Base-by-base conservation (phyloP, 1,284 basidiomycete genomes). In the Trichosporon sp. region DNA sequence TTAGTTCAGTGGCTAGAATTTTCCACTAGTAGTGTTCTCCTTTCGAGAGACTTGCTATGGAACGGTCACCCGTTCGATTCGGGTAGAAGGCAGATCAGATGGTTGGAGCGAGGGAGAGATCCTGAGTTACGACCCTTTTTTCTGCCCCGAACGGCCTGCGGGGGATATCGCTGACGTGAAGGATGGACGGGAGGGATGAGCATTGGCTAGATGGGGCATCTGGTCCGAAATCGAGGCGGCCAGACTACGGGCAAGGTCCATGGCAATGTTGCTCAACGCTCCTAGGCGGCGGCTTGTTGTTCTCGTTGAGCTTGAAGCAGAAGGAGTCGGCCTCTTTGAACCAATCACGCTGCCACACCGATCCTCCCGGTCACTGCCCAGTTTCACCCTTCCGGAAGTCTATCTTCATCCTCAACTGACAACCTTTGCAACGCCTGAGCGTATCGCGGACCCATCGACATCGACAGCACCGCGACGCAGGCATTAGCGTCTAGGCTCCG, bases 61-160 rank as follows among this genome's bases (percentile, higher is more conserved):
- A 61, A 61, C 56, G 56, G 32, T 61, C 56, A 61, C 56, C 56
- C 56, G 56, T 61, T 61, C 56, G 56, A 61, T 61, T 61, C 56
- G 56, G 56, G 32, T 61, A 61, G 56, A 61, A 61, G 56, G 31
- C 56, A 61, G 8, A 10, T 4, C 35, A 10, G 35, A 10, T 37
- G 35, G 35, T 37, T 11, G 7, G 21, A 59, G 54, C 54, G 26
- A 14, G 14, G 56, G 56, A 31, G 56, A 61, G 32, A 35, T 31
- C 56, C 56, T 14, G 56, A 61, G 56, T 32, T 14, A 1, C 56
- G 5, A 61, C 32, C 56, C 56, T 14, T 61, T 61, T 31, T 14
- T 31, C 54, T 56, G 10, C 21, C 12, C 54, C 54, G 5, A 6
- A 48, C 11, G 38, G 38, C 8, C 1, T 2, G 38, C 8, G 38